Base-by-base conservation (phyloP, 352 stramenopile species). In the Pythium periplocum region DNA sequence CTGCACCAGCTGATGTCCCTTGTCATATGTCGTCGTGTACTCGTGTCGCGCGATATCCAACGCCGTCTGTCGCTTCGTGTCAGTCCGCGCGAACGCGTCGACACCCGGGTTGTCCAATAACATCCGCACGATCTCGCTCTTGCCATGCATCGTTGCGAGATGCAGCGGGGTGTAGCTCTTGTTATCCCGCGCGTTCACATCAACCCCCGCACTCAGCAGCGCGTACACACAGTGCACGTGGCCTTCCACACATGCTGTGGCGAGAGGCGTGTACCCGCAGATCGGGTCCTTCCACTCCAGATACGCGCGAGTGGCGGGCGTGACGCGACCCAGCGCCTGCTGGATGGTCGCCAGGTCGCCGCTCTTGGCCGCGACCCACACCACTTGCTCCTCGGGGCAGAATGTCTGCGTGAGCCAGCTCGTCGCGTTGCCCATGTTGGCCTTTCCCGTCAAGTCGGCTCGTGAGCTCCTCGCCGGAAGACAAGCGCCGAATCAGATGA, bases 351-450 rank as follows among this genome's bases (percentile, higher is more conserved):
- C 61, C 30, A 75, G 40, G 62, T 93, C 77, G 32, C 84, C 83
- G 51, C 64, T 81, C 68, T 90, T 90, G 54, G 82, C 82, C 8
- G 75, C 78, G 9, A 88, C 54, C 80, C 83, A 95, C 34, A 91
- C 52, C 45, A 75, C 66, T 57, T 95, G 82, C 66, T 92, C 82
- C 51, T 78, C 67, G 2, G 80, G 82, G 34, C 73, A 90, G 40
- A 93, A 64, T 36, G 66, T 73, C 70, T 88, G 78, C 54, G 82
- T 50, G 42, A 90, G 44, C 82, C 82, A 93, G 54, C 75, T 87
- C 58, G 79, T 74, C 17, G 77, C 61, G 58, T 90, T 90, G 33
- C 82, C 82, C 82, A 92, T 92, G 30, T 26, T 26, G 17, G 17
- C 17, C 17, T 26, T 26, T 26, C 17, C 17, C 17, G 17, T 26